phyloP scores from a whole-genome alignment of 345 rosid species.

The Hibiscus tridactylites region DNA sequence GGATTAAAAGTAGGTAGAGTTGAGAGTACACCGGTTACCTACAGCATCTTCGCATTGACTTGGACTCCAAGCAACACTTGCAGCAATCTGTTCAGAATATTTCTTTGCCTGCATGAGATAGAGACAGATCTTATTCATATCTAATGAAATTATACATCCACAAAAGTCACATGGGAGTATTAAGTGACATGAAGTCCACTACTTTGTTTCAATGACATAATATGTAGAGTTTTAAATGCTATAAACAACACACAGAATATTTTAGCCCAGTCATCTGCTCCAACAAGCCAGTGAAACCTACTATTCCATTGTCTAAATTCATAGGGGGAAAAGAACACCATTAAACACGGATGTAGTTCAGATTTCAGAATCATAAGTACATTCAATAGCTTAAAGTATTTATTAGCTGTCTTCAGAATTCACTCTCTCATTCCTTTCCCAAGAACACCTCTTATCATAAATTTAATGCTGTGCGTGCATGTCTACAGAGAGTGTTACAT shows the following conservation, averaged over 20 bases:
- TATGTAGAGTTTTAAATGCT: no score
- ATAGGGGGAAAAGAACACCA: background rate
- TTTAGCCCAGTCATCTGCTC: no score
- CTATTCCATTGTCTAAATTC: no score
- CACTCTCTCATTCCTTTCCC: background rate
- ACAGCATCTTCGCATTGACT: background rate
- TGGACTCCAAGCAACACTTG: background rate
- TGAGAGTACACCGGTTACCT: constrained; percentile 2
- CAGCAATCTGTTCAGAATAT: background rate
- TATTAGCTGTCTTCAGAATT: constrained; percentile 4
- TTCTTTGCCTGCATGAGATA: background rate
- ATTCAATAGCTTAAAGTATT: constrained; percentile 2
- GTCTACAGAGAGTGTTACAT: background rate
- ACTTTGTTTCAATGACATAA: no score
- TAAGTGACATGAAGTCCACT: no score
- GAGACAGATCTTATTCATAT: no score
- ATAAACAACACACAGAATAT: no score
- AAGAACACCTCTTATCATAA: background rate
- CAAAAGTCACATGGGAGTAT: no score
- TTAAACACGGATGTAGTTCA: background rate
- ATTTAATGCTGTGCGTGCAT: background rate
- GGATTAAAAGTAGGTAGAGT: background rate
- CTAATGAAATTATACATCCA: no score
- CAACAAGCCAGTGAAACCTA: no score
- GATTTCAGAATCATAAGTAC: constrained; percentile 5